Evolutionary conservation across 345 rosid species (phyloP).

Genomic region (Camelina sativa): DNA sequence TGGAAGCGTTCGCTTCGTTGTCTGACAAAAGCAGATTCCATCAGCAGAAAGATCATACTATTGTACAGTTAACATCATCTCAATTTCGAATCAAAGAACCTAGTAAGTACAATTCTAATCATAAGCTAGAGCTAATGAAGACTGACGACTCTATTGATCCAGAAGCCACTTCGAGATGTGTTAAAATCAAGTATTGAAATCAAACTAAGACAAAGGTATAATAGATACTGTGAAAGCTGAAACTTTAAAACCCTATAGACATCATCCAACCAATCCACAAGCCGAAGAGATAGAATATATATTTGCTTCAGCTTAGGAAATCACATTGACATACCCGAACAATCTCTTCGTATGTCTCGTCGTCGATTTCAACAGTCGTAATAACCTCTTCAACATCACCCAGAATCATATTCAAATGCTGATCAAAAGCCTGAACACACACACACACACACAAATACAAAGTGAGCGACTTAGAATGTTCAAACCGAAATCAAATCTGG

Average conservation of each 20-base stretch:
- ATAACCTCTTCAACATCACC: slow-evolving; percentile 38
- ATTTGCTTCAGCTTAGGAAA: neutral
- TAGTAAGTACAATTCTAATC: neutral
- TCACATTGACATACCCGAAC: slow-evolving; percentile 63
- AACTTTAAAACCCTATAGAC: neutral
- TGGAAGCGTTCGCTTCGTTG: slow-evolving; percentile 74
- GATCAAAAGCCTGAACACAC: slow-evolving; percentile 49
- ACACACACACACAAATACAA: neutral
- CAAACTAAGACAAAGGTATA: neutral
- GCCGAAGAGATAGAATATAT: neutral
- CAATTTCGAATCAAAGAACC: neutral
- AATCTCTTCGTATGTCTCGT: slow-evolving; percentile 93
- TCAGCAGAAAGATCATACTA: slow-evolving; percentile 5
- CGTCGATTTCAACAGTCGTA: slow-evolving; percentile 87
- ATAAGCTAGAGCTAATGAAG: slow-evolving; percentile 13
- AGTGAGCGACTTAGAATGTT: neutral
- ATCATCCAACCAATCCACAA: neutral
- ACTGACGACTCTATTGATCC: neutral
- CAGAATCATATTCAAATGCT: slow-evolving; percentile 24
- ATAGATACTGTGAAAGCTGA: neutral
- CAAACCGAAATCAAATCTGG: neutral
- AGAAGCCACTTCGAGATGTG: neutral
- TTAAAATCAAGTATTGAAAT: neutral
- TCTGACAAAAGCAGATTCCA: slow-evolving; percentile 48
- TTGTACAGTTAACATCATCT: neutral